A percentile compares a stretch with the other conserved stretches of the same genome.
phyloP scores from a whole-genome alignment of 73 alveolate genomes.

The Paramecium biaurelia region DNA sequence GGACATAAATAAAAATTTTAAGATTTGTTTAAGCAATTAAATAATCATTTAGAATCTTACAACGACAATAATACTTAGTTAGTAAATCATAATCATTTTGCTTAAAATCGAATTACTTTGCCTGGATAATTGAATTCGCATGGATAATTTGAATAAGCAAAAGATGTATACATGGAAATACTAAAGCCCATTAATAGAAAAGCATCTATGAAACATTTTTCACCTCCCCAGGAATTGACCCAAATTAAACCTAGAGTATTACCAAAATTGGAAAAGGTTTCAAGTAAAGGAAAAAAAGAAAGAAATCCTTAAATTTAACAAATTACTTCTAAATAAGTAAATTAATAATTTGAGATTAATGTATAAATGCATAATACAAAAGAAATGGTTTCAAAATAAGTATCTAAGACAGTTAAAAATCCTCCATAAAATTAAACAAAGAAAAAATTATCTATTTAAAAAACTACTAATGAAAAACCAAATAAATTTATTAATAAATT shows the following conservation, averaged over 20 bases:
- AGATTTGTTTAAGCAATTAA: not conserved
- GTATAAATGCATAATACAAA: not conserved
- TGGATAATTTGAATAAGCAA: conserved; percentile 4
- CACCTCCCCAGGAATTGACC: not conserved
- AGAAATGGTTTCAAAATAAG: not conserved
- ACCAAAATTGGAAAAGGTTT: not conserved
- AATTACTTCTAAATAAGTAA: not conserved
- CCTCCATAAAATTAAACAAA: not conserved
- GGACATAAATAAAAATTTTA: conserved; percentile 32
- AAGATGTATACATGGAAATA: not conserved
- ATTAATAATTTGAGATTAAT: not conserved
- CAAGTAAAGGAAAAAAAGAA: not conserved
- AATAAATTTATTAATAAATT: not conserved
- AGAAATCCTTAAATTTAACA: not conserved
- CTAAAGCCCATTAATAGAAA: not conserved
- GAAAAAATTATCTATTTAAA: not conserved
- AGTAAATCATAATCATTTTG: not conserved
- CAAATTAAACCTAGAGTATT: not conserved
- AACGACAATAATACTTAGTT: not conserved
- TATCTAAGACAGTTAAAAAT: not conserved
- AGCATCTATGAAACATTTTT: not conserved
- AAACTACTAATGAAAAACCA: not conserved
- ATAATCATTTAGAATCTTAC: not conserved
- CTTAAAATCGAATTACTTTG: not conserved
- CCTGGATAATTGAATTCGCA: conserved; percentile 2